Percentiles rank a stretch among this genome's conserved stretches.
Conservation (phyloP, 305 asterid genomes). For the Fraxinus latifolia region DNA sequence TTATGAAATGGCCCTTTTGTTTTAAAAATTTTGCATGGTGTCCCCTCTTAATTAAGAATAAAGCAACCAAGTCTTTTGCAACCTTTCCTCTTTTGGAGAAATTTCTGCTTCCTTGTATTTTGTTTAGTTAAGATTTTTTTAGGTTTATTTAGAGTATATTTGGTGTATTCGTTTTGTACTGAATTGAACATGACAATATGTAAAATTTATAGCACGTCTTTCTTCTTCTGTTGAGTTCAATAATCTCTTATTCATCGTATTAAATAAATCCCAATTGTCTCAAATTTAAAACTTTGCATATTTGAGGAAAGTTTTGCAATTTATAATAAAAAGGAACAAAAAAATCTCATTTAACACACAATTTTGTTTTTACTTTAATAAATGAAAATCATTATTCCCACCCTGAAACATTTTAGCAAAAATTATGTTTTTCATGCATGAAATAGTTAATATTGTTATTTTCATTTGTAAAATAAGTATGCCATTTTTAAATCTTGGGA, state of each 20-base stretch:
- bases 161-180: too few relatives aligned
- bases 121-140: not conserved
- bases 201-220: too few relatives aligned
- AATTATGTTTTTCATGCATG: not conserved
- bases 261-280: not conserved
- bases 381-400: not conserved
- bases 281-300: not conserved
- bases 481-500: not conserved
- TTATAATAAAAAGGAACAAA: too few relatives aligned
- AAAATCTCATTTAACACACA: not conserved
- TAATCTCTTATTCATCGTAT: not conserved
- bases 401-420: not conserved
- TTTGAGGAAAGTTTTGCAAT: not conserved
- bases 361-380: not conserved
- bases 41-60: not conserved
- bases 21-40: not conserved
- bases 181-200: too few relatives aligned
- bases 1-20: not conserved
- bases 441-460: not conserved
- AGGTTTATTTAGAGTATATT: too few relatives aligned
- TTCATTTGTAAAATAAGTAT: not conserved
- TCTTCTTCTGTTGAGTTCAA: not conserved
- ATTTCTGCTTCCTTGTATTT: not conserved
- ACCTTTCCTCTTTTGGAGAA: not conserved
- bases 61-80: not conserved